These are phyloP conservation scores for Saccharomycopsis capsularis DNA, from an alignment of 805 yeast species.

Conservation along the genomic window DNA sequence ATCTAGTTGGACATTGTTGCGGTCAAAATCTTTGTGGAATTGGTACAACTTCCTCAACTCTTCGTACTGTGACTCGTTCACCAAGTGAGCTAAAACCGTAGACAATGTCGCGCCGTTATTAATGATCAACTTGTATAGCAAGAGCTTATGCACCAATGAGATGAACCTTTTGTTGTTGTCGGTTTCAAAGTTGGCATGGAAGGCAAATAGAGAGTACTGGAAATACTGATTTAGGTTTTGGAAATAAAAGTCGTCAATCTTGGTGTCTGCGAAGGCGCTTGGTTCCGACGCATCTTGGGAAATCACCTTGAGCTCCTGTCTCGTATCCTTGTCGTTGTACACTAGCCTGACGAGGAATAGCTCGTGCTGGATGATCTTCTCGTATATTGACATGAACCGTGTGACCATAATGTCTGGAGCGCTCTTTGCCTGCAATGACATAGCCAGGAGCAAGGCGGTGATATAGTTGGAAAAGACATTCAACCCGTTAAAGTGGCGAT, in stretches of 20 bases:
- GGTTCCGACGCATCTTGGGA: neutral
- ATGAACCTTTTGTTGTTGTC: neutral
- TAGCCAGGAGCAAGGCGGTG: neutral
- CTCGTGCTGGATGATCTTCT: neutral
- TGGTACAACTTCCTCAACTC: constrained; percentile 3
- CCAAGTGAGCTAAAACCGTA: neutral
- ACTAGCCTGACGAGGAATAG: neutral
- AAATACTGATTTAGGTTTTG: constrained; percentile 1
- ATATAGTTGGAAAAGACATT: neutral
- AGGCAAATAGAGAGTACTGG: neutral
- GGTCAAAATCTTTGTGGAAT: neutral
- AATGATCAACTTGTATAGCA: constrained; percentile 2
- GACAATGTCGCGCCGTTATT: neutral
- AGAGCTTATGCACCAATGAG: neutral
- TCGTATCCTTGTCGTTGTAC: neutral
- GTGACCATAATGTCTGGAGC: no score
- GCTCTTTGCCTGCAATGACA: neutral
- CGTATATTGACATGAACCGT: neutral
- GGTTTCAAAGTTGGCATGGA: neutral
- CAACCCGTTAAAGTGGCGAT: neutral
- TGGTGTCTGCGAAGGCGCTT: no score
- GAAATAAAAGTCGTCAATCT: neutral
- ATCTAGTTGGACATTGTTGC: neutral
- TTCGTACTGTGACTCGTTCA: neutral
- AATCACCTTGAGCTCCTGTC: neutral